A percentile compares a stretch with the other conserved stretches of the same genome.
These are phyloP conservation scores for Sporobolus alterniflorus DNA, from an alignment of 202 grass and related monocot species.

Conservation along the genomic window DNA sequence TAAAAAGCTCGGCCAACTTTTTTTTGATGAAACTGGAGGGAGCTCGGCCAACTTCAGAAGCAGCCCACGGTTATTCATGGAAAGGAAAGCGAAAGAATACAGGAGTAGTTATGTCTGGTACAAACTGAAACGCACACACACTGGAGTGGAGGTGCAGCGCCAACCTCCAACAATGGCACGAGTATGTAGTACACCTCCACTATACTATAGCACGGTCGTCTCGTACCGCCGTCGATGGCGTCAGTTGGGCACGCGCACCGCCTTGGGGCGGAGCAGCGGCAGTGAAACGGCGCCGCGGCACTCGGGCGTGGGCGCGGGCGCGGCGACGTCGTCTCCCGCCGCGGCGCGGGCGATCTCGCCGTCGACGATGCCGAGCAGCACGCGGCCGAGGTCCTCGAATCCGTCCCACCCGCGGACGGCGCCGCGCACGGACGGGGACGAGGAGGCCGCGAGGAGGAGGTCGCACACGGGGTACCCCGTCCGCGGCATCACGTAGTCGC, in stretches of 20 bases:
- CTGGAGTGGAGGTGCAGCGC: too few relatives aligned
- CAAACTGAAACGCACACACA: too few relatives aligned
- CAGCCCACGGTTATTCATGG: too few relatives aligned
- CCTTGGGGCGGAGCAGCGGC: conserved; percentile 46
- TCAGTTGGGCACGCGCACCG: conserved; percentile 57
- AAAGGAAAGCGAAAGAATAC: too few relatives aligned
- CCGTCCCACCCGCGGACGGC: conserved; percentile 56
- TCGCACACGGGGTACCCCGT: conserved; percentile 68
- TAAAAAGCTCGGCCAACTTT: too few relatives aligned
- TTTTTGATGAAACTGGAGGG: too few relatives aligned
- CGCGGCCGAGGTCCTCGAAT: conserved; percentile 46
- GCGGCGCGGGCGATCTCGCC: not conserved
- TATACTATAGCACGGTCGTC: too few relatives aligned
- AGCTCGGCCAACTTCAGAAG: too few relatives aligned
- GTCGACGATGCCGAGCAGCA: conserved; percentile 58
- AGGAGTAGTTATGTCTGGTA: too few relatives aligned
- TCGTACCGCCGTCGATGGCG: too few relatives aligned
- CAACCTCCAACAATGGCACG: too few relatives aligned
- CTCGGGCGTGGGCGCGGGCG: not conserved
- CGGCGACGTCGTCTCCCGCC: not conserved
- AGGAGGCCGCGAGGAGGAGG: conserved; percentile 39
- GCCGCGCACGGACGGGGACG: conserved; percentile 25
- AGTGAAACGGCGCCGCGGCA: not conserved
- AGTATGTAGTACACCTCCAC: too few relatives aligned
- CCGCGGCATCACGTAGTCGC: conserved; percentile 78